Base-by-base conservation (phyloP, 192 early-diverging fungal genomes). In the Chytriomyces confervae region DNA sequence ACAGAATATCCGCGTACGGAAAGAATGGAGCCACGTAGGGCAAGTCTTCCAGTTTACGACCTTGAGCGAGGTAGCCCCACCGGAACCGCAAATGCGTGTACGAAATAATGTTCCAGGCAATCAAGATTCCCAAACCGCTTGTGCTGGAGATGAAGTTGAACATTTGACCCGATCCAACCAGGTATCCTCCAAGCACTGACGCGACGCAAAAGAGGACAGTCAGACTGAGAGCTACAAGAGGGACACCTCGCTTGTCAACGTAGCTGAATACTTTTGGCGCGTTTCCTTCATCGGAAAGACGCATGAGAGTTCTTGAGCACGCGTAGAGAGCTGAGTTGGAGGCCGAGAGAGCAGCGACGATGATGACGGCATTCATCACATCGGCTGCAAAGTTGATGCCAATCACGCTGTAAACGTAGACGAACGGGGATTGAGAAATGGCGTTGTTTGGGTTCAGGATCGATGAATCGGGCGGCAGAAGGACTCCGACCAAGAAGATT, bases 321-420 rank as follows among this genome's bases (percentile, higher is more conserved):
- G 90, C 91, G 82, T 92, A 94, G 50, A 94, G 77, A 27, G 90
- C 86, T 29, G 93, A 93, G 83, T 93, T 94, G 63, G 89, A 86
- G 20, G 93, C 92, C 0, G 91, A 92, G 23, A 92, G 62, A 3
- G 91, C 87, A 24, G 91, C 89, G 61, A 88, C 90, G 18, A 93
- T 51, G 48, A 91, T 88, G 51, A 93, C 89, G 50, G 88, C 92
- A 75, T 94, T 94, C 85, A 94, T 92, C 44, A 93, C 81, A 79
- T 91, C 78, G 62, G 78, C 79, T 1, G 87, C 90, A 7, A 76
- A 81, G 11, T 66, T 23, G 62, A 92, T 82, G 48, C 87, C 87
- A 46, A 88, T 86, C 36, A 76, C 84, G 47, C 85, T 75, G 70
- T 93, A 89, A 18, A 91, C 90, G 46, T 89, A 66, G 7, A 90